phyloP scores from a whole-genome alignment of 805 yeast species.

The Suhomyces sp. region DNA sequence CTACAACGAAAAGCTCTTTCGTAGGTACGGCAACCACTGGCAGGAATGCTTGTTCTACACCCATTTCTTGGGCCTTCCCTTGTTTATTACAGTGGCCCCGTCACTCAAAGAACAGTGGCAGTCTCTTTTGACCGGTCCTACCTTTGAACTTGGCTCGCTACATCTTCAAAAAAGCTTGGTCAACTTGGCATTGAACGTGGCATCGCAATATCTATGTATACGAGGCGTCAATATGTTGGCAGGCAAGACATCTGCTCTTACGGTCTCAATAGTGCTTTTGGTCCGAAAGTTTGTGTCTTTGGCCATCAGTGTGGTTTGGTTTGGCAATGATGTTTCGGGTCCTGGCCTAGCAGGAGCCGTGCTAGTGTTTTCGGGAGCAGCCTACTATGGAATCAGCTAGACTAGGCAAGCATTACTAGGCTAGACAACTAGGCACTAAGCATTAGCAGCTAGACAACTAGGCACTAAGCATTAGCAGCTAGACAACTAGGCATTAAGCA shows the following conservation, averaged over 20 bases:
- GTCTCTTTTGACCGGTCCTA: constrained; percentile 5
- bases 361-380: constrained; percentile 33
- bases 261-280: constrained; percentile 58
- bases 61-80: constrained; percentile 54
- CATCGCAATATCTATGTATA: constrained; percentile 47
- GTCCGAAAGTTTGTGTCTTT: constrained; percentile 62
- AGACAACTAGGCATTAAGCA: no score
- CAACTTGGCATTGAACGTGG: constrained; percentile 15
- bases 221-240: constrained; percentile 65
- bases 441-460: background rate
- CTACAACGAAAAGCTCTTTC: constrained; percentile 50
- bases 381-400: background rate
- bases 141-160: background rate
- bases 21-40: constrained; percentile 58
- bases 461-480: background rate
- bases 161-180: constrained; percentile 12
- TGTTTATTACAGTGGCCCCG: constrained; percentile 40
- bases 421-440: background rate
- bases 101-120: constrained; percentile 13
- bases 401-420: no score
- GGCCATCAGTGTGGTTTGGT: constrained; percentile 51
- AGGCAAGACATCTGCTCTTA: constrained; percentile 56
- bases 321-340: constrained; percentile 42
- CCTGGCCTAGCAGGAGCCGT: constrained; percentile 46
- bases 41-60: constrained; percentile 61